Conservation (phyloP, 768 basidiomycete genomes). For the Tulasnella sp. region DNA sequence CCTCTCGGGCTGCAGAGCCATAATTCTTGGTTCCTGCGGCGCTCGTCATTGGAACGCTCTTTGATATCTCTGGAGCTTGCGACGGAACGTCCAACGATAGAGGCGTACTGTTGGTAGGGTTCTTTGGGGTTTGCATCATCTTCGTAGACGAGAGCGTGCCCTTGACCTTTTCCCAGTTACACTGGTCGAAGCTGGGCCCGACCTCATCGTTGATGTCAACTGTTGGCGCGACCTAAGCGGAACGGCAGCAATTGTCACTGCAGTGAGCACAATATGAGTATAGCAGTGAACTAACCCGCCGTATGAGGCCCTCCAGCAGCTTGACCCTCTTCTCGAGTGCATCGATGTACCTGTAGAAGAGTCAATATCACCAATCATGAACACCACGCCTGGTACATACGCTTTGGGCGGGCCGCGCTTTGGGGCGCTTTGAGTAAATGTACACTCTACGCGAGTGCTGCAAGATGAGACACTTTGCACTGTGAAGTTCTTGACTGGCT, state of each 20-base stretch:
- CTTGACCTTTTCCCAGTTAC: conserved; percentile 19
- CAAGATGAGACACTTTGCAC: background rate
- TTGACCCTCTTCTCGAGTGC: conserved; percentile 46
- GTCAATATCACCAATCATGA: background rate
- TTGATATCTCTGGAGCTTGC: background rate
- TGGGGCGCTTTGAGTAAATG: conserved; percentile 30
- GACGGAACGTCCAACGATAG: background rate
- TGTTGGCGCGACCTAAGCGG: conserved; percentile 24
- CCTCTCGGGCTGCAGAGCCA: conserved; percentile 14
- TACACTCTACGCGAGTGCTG: conserved; percentile 36
- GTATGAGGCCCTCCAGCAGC: conserved; percentile 40
- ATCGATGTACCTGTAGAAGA: conserved; percentile 33
- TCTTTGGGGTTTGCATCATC: conserved; percentile 18
- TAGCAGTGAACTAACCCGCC: conserved; percentile 22
- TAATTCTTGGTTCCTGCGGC: background rate
- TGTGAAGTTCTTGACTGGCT: background rate
- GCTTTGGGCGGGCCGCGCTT: conserved; percentile 57
- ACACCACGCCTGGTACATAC: conserved; percentile 25
- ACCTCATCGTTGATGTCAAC: conserved; percentile 22
- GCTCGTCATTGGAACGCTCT: background rate
- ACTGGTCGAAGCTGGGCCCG: conserved; percentile 3
- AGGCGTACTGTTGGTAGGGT: background rate
- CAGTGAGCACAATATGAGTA: background rate
- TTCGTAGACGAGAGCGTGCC: conserved; percentile 23
- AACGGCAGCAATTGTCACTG: background rate